Evolutionary conservation across 495 filamentous ascomycete species (phyloP), one percentile per base, ranked within the genome.

Genomic region (Schizothecium vesticola): DNA sequence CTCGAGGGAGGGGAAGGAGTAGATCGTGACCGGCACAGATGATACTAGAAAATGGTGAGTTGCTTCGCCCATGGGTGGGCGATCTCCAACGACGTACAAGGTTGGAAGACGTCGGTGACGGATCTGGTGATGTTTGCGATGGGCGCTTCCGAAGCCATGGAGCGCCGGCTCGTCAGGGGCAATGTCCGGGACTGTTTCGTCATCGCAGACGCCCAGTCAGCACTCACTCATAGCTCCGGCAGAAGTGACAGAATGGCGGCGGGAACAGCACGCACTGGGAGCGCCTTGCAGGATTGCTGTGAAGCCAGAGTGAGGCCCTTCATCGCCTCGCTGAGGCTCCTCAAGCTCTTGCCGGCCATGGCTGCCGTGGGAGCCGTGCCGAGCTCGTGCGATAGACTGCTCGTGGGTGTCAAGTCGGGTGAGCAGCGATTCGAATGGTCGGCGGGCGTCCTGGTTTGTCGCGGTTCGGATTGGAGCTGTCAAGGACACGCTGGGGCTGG

Each of bases 1-100:
- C 78, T 97, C 93, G 82, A 98, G 88, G 19, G 88, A 83, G 36
- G 96, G 95, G 83, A 97, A 99, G 72, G 84, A 80, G 87, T 97
- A 91, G 81, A 96, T 86, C 61, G 95, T 98, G 12, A 93, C 82
- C 31, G 88, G 85, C 72, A 96, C 92, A 26, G 80, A 82, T 31
- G 86, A 81, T 43, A 80, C 87, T 85, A 70, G 28, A 6, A 21
- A 19, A 31, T 19, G 65, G 64, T 77, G 66, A 74, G 77, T 55
- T n/a, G 31, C 25, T 31, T 59, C 19, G 23, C 11, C 61, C 22
- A 25, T 11, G 64, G 43, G 75, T 77, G 59, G 68, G 25, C 68
- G 68, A 61, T 26, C 64, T 55, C 64, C 51, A 25, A 29, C 51
- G 63, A 69, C 73, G 59, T 77, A 76, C 69, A 55, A 19, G 69